Evolutionary conservation across 129 eudicot genomes (phyloP).

Genomic region (Flaveria linearis): DNA sequence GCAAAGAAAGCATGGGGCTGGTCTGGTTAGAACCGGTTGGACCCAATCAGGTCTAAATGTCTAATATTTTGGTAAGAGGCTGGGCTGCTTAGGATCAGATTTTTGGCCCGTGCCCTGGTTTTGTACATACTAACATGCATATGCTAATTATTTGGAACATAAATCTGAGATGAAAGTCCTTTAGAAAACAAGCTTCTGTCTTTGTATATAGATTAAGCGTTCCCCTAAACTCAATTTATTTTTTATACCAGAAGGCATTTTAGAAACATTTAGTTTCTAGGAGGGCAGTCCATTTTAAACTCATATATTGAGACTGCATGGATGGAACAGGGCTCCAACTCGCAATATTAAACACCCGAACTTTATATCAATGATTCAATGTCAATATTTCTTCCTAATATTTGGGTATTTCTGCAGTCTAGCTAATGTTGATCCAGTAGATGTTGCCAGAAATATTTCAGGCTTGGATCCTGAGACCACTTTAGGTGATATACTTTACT

Average conservation of each 20-base stretch:
- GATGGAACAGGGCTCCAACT: not conserved
- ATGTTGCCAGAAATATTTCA: slow-evolving; percentile 81
- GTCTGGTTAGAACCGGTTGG: not conserved
- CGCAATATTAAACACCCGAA: not conserved
- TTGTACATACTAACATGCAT: not conserved
- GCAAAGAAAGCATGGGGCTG: not conserved
- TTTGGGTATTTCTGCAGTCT: slow-evolving; percentile 54
- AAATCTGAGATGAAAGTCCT: slow-evolving; percentile 1
- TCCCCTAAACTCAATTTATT: not conserved
- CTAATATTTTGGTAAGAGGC: not conserved
- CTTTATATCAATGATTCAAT: not conserved
- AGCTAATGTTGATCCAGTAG: slow-evolving; percentile 98
- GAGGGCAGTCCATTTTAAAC: slow-evolving; percentile 6
- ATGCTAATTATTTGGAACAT: not conserved
- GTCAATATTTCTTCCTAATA: not conserved
- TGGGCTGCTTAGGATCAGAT: not conserved
- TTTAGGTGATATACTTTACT: slow-evolving; percentile 44
- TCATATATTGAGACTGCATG: not conserved
- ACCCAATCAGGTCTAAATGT: no score
- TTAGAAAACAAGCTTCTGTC: slow-evolving; percentile 1
- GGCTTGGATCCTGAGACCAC: slow-evolving; percentile 97
- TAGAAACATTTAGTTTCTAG: not conserved
- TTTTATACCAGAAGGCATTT: not conserved
- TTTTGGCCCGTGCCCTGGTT: not conserved
- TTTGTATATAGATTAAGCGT: not conserved